phyloP scores from a whole-genome alignment of 768 basidiomycete species.

The Kwoniella sp. region DNA sequence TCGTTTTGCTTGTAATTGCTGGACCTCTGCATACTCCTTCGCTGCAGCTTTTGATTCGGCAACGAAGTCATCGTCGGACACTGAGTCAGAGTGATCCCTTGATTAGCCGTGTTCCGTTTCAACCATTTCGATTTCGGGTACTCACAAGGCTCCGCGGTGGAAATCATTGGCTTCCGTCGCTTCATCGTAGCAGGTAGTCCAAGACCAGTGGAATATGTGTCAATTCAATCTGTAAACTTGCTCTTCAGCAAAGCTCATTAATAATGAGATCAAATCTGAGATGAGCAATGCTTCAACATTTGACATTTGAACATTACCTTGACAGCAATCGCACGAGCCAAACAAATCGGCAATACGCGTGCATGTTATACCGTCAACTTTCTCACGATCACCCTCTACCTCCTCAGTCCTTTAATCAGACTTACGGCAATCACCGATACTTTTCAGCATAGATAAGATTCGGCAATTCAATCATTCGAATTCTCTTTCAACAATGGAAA shows the following conservation, averaged over 20 bases:
- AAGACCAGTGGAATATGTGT: no score
- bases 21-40: conserved; percentile 24
- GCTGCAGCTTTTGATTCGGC: conserved; percentile 22
- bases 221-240: no score
- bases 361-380: conserved; percentile 1
- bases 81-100: no score
- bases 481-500: no score
- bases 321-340: neutral
- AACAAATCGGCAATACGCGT: conserved; percentile 6
- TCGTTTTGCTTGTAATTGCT: conserved; percentile 6
- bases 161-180: conserved; percentile 11
- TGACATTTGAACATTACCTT: neutral
- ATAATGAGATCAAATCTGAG: no score
- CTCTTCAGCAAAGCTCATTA: neutral
- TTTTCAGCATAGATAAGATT: no score
- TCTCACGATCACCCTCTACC: conserved; percentile 14
- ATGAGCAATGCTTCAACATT: no score
- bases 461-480: no score
- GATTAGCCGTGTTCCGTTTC: no score
- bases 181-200: neutral
- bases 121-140: no score
- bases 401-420: no score
- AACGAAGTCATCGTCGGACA: conserved; percentile 40
- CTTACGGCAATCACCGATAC: no score
- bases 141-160: conserved; percentile 34